Conservation (phyloP, 345 rosid genomes). For the Eucalyptus marginata region DNA sequence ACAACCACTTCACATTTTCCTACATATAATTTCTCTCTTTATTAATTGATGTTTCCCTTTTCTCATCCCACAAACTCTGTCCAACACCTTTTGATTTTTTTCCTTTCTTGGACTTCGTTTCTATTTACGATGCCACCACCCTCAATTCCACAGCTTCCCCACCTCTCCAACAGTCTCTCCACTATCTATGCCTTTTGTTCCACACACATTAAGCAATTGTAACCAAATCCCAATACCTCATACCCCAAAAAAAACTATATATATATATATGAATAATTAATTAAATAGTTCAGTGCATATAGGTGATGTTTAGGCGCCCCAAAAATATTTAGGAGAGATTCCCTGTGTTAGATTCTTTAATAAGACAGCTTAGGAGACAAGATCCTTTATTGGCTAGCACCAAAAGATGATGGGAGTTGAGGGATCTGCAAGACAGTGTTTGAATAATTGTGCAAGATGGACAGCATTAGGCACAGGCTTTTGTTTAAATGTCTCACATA, state of each 20-base stretch:
- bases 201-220: slow-evolving; percentile 17
- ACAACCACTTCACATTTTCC: background rate
- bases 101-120: slow-evolving; percentile 14
- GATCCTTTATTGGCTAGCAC: background rate
- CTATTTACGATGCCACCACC: slow-evolving; percentile 7
- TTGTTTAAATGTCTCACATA: background rate
- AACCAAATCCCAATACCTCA: background rate
- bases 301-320: background rate
- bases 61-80: background rate
- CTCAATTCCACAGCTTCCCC: slow-evolving; percentile 14
- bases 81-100: background rate
- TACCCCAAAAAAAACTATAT: background rate
- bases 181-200: slow-evolving; percentile 4
- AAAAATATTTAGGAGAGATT: background rate
- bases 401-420: background rate
- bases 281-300: background rate
- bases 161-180: background rate
- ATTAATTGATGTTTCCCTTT: background rate
- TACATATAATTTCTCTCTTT: background rate
- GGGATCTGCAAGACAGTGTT: background rate
- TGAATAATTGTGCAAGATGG: background rate
- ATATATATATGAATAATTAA: background rate
- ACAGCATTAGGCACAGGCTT: background rate
- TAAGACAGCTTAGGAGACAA: background rate
- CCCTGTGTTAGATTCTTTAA: background rate